Conservation (phyloP, 257 asterid species). For the Solanum arcanum region DNA sequence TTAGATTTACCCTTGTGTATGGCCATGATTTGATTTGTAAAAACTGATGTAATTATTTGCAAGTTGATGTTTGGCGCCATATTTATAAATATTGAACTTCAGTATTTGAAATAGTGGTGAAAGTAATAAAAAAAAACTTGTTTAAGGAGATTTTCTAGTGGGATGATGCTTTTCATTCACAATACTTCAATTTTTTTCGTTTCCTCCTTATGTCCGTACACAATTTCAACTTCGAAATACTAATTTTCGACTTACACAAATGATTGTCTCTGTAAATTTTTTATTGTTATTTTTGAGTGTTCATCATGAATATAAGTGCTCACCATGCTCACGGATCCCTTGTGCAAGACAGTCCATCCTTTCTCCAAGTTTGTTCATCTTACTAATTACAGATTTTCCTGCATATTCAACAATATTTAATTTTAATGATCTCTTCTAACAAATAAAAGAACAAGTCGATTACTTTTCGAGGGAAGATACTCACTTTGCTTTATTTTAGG, state of each 20-base stretch:
- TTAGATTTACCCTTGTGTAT: background rate
- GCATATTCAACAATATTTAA: background rate
- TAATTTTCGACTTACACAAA: rapidly evolving
- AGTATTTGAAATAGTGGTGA: too few species aligned
- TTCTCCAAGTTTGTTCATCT: conserved; percentile 3
- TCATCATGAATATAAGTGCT: background rate
- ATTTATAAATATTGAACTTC: background rate
- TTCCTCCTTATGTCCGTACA: too few species aligned
- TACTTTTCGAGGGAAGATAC: background rate
- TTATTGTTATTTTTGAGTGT: background rate
- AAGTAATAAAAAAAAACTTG: too few species aligned
- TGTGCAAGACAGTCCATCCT: conserved; percentile 24
- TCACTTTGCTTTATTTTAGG: background rate
- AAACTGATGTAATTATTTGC: background rate
- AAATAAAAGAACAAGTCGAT: background rate
- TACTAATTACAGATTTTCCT: background rate
- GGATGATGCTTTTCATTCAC: too few species aligned
- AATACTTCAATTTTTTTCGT: too few species aligned
- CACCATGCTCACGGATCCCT: conserved; percentile 41
- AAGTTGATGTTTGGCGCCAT: background rate
- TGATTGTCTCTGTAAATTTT: background rate
- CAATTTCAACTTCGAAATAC: background rate
- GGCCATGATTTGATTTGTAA: background rate
- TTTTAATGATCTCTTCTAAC: background rate
- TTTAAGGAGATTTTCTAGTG: background rate